Conservation (phyloP, 371 early-diverging fungal species). For the Lichtheimia ramosa region DNA sequence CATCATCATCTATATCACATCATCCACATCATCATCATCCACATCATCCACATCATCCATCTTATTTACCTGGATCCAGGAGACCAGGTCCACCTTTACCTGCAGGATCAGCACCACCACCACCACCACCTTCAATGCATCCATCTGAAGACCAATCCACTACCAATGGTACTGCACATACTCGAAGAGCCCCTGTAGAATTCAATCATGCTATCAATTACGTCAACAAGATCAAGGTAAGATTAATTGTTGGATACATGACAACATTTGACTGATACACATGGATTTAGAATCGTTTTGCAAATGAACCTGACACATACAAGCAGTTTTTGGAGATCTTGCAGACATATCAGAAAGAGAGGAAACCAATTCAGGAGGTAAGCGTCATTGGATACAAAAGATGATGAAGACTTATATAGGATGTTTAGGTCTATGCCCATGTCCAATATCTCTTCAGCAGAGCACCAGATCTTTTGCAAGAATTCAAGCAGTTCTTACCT, state of each 20-base stretch:
- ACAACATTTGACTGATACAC: neutral
- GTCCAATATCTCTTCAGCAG: slow-evolving; percentile 80
- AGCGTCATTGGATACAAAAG: neutral
- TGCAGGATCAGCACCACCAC: too few species aligned
- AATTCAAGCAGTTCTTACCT: slow-evolving; percentile 94
- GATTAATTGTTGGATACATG: neutral
- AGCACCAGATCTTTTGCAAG: slow-evolving; percentile 85
- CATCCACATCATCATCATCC: too few species aligned
- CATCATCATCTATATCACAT: too few species aligned
- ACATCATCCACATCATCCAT: slow-evolving; percentile 6
- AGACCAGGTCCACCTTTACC: too few species aligned
- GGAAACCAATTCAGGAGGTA: slow-evolving; percentile 84
- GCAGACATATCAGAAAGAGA: slow-evolving; percentile 89
- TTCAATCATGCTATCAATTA: slow-evolving; percentile 97
- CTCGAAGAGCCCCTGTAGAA: slow-evolving; percentile 68
- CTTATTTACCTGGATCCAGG: slow-evolving; percentile 8
- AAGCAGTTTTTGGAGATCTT: slow-evolving; percentile 91
- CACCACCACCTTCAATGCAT: neutral
- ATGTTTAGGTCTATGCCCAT: slow-evolving; percentile 59
- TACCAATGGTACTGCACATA: slow-evolving; percentile 11
- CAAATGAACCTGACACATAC: slow-evolving; percentile 86
- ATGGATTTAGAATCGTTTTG: slow-evolving; percentile 72
- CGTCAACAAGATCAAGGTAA: slow-evolving; percentile 94
- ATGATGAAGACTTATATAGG: neutral
- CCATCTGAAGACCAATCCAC: neutral